phyloP scores from a whole-genome alignment of 257 asterid species.

The Voacanga thouarsii region DNA sequence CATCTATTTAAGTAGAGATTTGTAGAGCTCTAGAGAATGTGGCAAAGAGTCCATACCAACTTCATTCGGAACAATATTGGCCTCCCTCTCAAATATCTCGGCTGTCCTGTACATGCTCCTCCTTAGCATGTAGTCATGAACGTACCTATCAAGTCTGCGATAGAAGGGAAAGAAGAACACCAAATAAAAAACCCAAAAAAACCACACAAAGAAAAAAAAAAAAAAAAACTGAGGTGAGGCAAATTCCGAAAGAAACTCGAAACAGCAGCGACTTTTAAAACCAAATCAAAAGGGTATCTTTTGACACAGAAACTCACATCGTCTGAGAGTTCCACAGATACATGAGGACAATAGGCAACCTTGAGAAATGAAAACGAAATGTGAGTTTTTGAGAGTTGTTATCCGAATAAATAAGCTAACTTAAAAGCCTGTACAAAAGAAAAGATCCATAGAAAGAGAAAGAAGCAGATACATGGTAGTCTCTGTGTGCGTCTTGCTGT shows the following conservation, averaged over 20 bases:
- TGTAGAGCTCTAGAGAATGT: neutral
- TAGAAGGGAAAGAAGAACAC: neutral
- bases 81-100: slow-evolving; percentile 30
- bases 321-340: slow-evolving; percentile 1
- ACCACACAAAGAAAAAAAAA: too few species aligned
- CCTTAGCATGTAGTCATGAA: slow-evolving; percentile 30
- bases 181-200: neutral
- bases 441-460: neutral
- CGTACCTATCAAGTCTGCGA: slow-evolving; percentile 1
- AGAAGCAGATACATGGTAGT: too few species aligned
- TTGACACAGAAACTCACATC: neutral
- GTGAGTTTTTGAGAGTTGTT: neutral
- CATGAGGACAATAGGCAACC: neutral
- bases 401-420: neutral
- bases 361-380: too few species aligned
- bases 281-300: too few species aligned
- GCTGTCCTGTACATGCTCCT: slow-evolving; percentile 27
- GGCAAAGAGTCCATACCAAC: slow-evolving; percentile 14
- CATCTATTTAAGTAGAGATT: neutral
- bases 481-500: too few species aligned
- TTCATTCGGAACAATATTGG: neutral
- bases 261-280: neutral
- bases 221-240: neutral
- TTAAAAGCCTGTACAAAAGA: neutral
- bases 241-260: neutral